Evolutionary conservation across 768 basidiomycete species (phyloP).

Genomic region (Rickenella mellea): DNA sequence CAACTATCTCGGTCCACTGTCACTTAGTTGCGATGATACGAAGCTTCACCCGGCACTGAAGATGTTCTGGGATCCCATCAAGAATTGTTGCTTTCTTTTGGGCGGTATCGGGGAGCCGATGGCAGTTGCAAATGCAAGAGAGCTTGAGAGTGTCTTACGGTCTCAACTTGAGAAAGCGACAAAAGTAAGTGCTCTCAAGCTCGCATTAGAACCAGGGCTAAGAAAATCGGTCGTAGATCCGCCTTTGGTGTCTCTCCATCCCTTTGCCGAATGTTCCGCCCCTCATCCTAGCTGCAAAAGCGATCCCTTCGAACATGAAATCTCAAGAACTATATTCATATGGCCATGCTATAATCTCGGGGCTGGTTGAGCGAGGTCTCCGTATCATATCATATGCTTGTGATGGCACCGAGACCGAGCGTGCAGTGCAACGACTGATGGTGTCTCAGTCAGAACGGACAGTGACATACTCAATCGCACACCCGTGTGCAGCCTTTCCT

Average conservation of each 20-base stretch:
- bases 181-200: constrained; percentile 14
- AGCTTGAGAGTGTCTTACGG: constrained; percentile 8
- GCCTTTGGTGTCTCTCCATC: constrained; percentile 22
- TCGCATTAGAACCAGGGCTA: not conserved
- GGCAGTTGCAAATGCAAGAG: constrained; percentile 13
- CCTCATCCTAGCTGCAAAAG: constrained; percentile 23
- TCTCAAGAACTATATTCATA: constrained; percentile 11
- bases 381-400: constrained; percentile 21
- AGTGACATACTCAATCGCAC: not conserved
- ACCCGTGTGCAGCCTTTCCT: not conserved
- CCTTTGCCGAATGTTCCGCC: constrained; percentile 23
- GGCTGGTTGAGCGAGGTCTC: constrained; percentile 15
- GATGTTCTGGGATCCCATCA: constrained; percentile 15
- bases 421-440: constrained; percentile 15
- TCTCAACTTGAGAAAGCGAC: constrained; percentile 10
- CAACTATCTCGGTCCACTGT: constrained; percentile 20
- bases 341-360: constrained; percentile 14
- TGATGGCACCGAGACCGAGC: constrained; percentile 25
- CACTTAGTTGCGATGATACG: constrained; percentile 26
- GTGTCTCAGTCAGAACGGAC: not conserved
- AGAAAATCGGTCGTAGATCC: constrained; percentile 15
- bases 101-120: constrained; percentile 16
- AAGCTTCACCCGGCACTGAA: constrained; percentile 19
- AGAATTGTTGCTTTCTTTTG: constrained; percentile 15
- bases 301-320: constrained; percentile 15